phyloP scores from a whole-genome alignment of 139 green algal species.

The Zygnema circumcarinatum region DNA sequence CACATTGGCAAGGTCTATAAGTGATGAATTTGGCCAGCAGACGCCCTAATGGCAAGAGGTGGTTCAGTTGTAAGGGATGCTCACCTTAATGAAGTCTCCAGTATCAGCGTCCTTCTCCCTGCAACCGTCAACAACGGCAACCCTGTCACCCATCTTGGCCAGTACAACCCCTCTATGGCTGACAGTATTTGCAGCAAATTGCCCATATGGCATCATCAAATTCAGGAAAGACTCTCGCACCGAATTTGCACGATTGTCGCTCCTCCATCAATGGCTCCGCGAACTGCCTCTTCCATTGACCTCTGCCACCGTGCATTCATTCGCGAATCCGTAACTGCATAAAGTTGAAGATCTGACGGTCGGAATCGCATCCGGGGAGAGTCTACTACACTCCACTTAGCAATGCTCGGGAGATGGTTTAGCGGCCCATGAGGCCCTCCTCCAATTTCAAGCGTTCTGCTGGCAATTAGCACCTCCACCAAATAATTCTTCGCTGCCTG shows the following conservation, averaged over 20 bases:
- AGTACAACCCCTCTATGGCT: too few species aligned
- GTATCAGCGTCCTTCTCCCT: constrained; percentile 81
- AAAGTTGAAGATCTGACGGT: constrained; percentile 35
- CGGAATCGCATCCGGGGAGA: background rate
- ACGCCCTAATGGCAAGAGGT: background rate
- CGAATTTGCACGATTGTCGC: constrained; percentile 85
- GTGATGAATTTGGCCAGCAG: background rate
- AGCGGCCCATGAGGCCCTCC: constrained; percentile 39
- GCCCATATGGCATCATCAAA: too few species aligned
- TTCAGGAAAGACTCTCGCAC: too few species aligned
- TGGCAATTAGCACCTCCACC: constrained; percentile 5
- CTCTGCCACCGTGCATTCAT: constrained; percentile 57
- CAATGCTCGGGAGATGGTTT: constrained; percentile 35
- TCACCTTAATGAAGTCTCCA: constrained; percentile 72
- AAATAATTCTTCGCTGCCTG: constrained; percentile 54
- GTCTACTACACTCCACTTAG: background rate
- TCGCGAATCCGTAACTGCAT: constrained; percentile 56
- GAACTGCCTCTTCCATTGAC: constrained; percentile 70
- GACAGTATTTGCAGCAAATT: too few species aligned
- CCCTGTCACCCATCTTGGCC: too few species aligned
- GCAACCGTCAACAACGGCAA: constrained; percentile 28
- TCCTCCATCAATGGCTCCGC: constrained; percentile 75
- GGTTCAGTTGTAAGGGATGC: background rate
- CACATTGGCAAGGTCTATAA: background rate
- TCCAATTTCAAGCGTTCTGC: constrained; percentile 14